Conservation (phyloP, 352 stramenopile genomes). For the Aphanomyces stellatus region DNA sequence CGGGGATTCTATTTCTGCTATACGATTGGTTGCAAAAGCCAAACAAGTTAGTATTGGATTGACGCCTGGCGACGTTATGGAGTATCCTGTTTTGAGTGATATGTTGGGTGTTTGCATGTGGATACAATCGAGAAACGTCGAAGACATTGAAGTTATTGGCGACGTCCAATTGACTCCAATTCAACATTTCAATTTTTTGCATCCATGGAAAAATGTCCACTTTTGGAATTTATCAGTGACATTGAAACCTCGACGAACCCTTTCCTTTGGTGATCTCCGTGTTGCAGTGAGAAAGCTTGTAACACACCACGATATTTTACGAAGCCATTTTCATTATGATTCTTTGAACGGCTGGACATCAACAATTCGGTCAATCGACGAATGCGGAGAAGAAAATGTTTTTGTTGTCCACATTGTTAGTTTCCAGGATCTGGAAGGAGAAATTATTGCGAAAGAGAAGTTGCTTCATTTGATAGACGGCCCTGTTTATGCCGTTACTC, state of each 20-base stretch:
- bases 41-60: not conserved
- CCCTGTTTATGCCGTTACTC: not conserved
- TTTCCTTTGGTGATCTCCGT: not conserved
- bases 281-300: not conserved
- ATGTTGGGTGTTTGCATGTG: not conserved
- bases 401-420: not conserved
- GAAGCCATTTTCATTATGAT: not conserved
- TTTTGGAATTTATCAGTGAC: not conserved
- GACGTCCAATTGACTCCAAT: not conserved
- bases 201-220: not conserved
- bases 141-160: not conserved
- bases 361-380: not conserved
- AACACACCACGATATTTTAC: not conserved
- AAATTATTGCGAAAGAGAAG: not conserved
- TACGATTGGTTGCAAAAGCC: not conserved
- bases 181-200: not conserved
- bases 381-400: not conserved
- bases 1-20: not conserved
- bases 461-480: not conserved
- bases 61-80: not conserved
- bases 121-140: not conserved
- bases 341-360: not conserved
- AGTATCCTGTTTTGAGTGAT: not conserved
- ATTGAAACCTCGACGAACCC: not conserved
- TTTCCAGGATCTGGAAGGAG: not conserved